Evolutionary conservation across 768 basidiomycete species (phyloP).

Genomic region (Auriscalpium vulgare): DNA sequence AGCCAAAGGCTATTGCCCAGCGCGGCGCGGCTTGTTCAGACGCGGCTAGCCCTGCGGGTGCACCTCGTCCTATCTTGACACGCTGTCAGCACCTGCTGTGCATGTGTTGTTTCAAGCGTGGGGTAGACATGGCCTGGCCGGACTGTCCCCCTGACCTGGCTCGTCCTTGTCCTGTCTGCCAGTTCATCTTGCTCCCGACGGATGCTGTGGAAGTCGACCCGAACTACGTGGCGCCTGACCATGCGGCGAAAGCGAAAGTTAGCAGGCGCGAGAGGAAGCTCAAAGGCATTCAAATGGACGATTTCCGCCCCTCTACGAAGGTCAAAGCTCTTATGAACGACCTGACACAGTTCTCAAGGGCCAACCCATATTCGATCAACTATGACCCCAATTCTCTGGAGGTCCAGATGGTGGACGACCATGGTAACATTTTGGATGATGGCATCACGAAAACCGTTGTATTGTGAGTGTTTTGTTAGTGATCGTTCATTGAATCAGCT

Average conservation of each 20-base stretch:
- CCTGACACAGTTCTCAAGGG: slow-evolving; percentile 69
- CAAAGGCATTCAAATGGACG: slow-evolving; percentile 43
- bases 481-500: slow-evolving; percentile 6
- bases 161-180: slow-evolving; percentile 73
- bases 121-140: slow-evolving; percentile 79
- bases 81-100: slow-evolving; percentile 95
- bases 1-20: slow-evolving; percentile 46
- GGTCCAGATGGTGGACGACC: slow-evolving; percentile 67
- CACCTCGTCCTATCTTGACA: slow-evolving; percentile 66
- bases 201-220: slow-evolving; percentile 83
- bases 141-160: slow-evolving; percentile 48
- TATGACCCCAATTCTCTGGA: slow-evolving; percentile 72
- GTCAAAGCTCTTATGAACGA: slow-evolving; percentile 77
- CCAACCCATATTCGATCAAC: slow-evolving; percentile 82
- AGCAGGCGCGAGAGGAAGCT: slow-evolving; percentile 59
- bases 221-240: slow-evolving; percentile 39
- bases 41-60: slow-evolving; percentile 55
- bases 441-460: slow-evolving; percentile 85
- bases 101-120: slow-evolving; percentile 70
- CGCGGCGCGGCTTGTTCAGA: slow-evolving; percentile 54
- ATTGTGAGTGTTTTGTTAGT: slow-evolving; percentile 52
- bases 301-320: slow-evolving; percentile 79
- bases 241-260: slow-evolving; percentile 48
- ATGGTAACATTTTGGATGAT: slow-evolving; percentile 65
- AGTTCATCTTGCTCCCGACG: slow-evolving; percentile 48